Percentiles rank a stretch among this genome's conserved stretches.
Conservation (phyloP, 768 basidiomycete genomes). For the Lentinula edodes region DNA sequence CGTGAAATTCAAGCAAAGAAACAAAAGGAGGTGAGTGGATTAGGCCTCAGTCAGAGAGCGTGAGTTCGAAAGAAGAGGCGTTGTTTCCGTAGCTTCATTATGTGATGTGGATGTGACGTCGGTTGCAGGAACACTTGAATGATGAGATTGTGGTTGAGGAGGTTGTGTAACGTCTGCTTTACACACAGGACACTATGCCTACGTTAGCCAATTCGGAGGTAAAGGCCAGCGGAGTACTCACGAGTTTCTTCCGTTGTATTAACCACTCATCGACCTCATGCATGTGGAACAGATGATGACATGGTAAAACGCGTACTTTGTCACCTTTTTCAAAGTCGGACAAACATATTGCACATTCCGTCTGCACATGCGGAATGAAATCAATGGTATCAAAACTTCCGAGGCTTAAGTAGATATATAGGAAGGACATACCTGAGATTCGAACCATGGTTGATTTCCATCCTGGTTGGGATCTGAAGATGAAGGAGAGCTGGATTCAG, state of each 20-base stretch:
- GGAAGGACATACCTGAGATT: conserved; percentile 23
- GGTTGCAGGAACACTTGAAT: not conserved
- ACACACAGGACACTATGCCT: conserved; percentile 80
- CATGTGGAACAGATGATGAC: conserved; percentile 92
- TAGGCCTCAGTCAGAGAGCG: not conserved
- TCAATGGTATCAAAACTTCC: not conserved
- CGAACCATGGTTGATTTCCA: conserved; percentile 63
- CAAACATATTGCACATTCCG: conserved; percentile 92
- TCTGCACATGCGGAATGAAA: conserved; percentile 30
- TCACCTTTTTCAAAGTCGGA: conserved; percentile 85
- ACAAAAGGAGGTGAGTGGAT: not conserved
- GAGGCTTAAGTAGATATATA: not conserved
- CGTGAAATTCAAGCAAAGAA: not conserved
- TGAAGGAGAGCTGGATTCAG: conserved; percentile 27
- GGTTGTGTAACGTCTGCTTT: conserved; percentile 85
- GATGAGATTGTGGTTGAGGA: conserved; percentile 14
- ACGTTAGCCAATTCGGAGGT: conserved; percentile 9
- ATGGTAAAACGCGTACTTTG: conserved; percentile 85
- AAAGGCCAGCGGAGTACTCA: conserved; percentile 31
- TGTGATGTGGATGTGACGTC: not conserved
- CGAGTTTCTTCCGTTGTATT: conserved; percentile 87
- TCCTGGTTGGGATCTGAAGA: conserved; percentile 24
- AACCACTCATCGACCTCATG: conserved; percentile 92
- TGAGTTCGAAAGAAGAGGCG: conserved; percentile 7
- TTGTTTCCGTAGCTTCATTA: conserved; percentile 4